Conservation (phyloP, 78 protist species). For the Protostelium mycophagum region DNA sequence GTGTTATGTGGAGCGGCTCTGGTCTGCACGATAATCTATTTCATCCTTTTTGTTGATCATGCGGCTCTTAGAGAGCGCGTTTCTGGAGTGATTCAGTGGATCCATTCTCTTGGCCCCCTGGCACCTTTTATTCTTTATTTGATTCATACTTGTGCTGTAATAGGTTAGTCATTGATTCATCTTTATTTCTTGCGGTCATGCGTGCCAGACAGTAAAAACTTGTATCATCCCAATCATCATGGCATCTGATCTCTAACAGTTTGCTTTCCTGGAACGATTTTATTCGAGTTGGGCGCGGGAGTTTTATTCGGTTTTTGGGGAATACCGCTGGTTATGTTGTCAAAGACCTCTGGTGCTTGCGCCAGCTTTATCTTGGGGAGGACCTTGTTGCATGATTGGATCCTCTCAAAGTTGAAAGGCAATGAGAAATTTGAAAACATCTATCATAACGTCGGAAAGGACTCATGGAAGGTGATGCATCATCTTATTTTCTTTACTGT, state of each 20-base stretch:
- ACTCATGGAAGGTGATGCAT: slow-evolving; percentile 1
- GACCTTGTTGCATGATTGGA: neutral
- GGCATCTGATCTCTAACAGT: neutral
- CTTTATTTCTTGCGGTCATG: too few relatives aligned
- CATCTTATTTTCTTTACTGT: too few relatives aligned
- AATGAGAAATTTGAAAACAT: neutral
- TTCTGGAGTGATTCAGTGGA: neutral
- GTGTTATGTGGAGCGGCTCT: neutral
- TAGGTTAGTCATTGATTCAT: neutral
- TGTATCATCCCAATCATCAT: too few relatives aligned
- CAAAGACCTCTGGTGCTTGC: neutral
- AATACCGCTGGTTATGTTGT: neutral
- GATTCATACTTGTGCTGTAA: neutral
- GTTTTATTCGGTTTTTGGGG: neutral
- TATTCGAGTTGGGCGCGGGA: neutral
- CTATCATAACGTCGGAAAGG: neutral
- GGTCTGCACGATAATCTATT: neutral
- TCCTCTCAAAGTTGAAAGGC: neutral
- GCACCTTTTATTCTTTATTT: neutral
- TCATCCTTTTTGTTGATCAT: neutral
- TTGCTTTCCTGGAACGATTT: neutral
- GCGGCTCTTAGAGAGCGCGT: neutral
- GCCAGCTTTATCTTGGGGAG: neutral
- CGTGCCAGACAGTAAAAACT: too few relatives aligned
- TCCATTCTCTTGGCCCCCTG: neutral